Evolutionary conservation across 345 rosid species (phyloP), one percentile per base, ranked within the genome.

Genomic region (Cardamine occulta): DNA sequence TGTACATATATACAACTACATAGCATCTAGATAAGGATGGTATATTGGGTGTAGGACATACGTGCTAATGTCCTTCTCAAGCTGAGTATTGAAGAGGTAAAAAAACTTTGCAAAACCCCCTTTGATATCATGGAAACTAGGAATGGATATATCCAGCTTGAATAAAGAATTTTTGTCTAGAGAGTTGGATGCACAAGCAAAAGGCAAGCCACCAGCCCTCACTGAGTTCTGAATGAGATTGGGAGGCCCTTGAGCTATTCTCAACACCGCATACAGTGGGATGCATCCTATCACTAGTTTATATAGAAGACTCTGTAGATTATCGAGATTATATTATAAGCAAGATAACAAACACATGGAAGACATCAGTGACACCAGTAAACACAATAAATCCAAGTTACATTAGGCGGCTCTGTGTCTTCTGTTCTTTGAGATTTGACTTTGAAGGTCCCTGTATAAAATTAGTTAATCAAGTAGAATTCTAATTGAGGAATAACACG

Each of bases 1-100:
- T 32, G 35, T 32, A 6, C 8, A 32, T 32, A 32, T 0, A 28
- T 5, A 31, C 34, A 31, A 31, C 34, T 17, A 37, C 45, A 42
- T 53, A 51, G 8, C 26, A 59, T 42, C 47, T 23, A 24, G 55
- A 66, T 58, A n/a, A n/a, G n/a, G n/a, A n/a, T n/a, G n/a, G n/a
- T n/a, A 32, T 44, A 53, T 24, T 21, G 60, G 42, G 70, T 60
- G 59, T 0, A 66, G 59, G 34, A 84, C 98, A 85, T 86, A 94
- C 98, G 88, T 85, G 76, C 90, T 89, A 64, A 91, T 81, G 82
- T 94, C 91, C 82, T 87, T 86, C 87, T 94, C 97, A 32, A 94
- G 75, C 73, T 89, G 96, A 68, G 88, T 81, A 73, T 94, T 91
- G 89, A 94, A 89, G 53, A 94, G 76, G 81, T 91, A 94, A 26